These are phyloP conservation scores for Mytilinidion resinicola DNA, from an alignment of 495 filamentous ascomycete species.

Conservation along the genomic window DNA sequence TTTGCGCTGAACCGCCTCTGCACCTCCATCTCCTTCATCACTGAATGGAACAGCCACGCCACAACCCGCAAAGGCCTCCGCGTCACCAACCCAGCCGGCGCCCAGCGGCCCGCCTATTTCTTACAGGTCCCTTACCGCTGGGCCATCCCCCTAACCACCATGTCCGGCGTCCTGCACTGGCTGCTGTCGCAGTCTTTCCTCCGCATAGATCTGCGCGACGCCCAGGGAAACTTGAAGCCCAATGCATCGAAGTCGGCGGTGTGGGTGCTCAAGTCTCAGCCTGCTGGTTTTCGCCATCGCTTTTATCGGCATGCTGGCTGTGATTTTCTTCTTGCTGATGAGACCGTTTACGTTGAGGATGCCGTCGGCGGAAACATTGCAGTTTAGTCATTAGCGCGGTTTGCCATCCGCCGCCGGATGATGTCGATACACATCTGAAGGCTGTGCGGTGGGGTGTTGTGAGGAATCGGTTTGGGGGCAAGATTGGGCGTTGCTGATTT, in stretches of 20 bases:
- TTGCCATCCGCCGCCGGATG: background rate
- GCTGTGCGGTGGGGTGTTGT: background rate
- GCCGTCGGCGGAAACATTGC: background rate
- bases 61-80: constrained; percentile 1
- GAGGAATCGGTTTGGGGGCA: background rate
- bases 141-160: background rate
- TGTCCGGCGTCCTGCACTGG: background rate
- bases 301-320: background rate
- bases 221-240: background rate
- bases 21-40: background rate
- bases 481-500: background rate
- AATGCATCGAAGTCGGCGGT: background rate
- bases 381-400: background rate
- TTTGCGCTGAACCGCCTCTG: constrained; percentile 4
- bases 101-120: constrained; percentile 3
- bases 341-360: background rate
- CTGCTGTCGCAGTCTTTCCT: background rate
- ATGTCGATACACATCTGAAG: background rate
- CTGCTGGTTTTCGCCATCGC: background rate
- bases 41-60: background rate
- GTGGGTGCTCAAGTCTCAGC: background rate
- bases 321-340: background rate
- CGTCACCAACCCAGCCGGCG: background rate
- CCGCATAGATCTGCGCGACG: background rate
- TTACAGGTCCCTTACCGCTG: constrained; percentile 5